These are phyloP conservation scores for Austroboletus novae-zelandiae DNA, from an alignment of 1,284 basidiomycete species.

Conservation along the genomic window DNA sequence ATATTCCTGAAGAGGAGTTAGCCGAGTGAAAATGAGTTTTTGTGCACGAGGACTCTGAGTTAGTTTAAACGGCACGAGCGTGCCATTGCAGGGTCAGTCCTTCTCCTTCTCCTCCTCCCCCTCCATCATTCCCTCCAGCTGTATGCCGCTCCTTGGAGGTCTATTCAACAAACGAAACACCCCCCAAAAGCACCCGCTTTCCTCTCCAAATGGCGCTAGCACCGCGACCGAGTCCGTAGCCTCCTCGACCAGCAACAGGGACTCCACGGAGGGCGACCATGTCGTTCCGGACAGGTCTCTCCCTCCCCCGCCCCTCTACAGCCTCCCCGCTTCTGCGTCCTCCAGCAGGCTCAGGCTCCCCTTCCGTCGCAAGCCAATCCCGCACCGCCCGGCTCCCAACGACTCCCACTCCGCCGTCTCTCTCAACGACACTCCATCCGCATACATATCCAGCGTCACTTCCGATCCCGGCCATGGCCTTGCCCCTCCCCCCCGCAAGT, in stretches of 20 bases:
- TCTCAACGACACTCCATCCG: slow-evolving; percentile 23
- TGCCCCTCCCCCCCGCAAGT: slow-evolving; percentile 51
- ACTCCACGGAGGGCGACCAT: slow-evolving; percentile 42
- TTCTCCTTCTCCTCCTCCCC: neutral
- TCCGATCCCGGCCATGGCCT: slow-evolving; percentile 40
- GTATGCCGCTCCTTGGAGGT: slow-evolving; percentile 31
- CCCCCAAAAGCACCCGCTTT: neutral
- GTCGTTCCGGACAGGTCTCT: slow-evolving; percentile 37
- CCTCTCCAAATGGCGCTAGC: neutral
- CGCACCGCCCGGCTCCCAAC: neutral
- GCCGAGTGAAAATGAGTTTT: slow-evolving; percentile 1
- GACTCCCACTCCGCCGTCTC: slow-evolving; percentile 12
- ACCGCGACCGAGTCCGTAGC: slow-evolving; percentile 38
- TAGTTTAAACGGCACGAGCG: slow-evolving; percentile 10
- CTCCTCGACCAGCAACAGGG: slow-evolving; percentile 17
- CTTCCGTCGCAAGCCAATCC: slow-evolving; percentile 26
- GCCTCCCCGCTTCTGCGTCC: slow-evolving; percentile 24
- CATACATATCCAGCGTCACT: slow-evolving; percentile 30
- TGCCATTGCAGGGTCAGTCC: too few relatives aligned
- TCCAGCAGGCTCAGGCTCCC: slow-evolving; percentile 42
- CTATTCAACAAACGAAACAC: slow-evolving; percentile 25
- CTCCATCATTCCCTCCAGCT: neutral
- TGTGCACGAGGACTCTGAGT: slow-evolving; percentile 9
- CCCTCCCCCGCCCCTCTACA: slow-evolving; percentile 32
- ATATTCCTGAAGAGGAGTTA: slow-evolving; percentile 20